A percentile compares a stretch with the other conserved stretches of the same genome.
These are phyloP conservation scores for Blastocystis sp. DNA, from an alignment of 352 stramenopile species.

Conservation along the genomic window DNA sequence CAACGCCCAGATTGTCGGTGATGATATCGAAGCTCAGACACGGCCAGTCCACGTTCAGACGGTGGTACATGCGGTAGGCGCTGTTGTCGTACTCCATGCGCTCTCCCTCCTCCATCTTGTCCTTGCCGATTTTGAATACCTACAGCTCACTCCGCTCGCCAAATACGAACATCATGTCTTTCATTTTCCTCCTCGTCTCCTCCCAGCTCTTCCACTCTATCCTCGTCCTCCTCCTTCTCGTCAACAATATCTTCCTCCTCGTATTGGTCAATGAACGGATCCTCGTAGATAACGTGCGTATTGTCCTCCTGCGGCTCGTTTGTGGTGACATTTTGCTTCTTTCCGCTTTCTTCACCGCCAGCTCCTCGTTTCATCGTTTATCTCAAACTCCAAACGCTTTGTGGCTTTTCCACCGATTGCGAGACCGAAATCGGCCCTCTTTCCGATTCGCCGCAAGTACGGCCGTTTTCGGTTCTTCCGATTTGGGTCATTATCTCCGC, in stretches of 20 bases:
- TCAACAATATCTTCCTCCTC: conserved; percentile 88
- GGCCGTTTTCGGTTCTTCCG: conserved; percentile 83
- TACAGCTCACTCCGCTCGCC: conserved; percentile 76
- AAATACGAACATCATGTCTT: conserved; percentile 26
- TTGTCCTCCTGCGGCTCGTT: conserved; percentile 81
- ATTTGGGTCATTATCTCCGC: conserved; percentile 82
- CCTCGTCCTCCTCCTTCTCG: conserved; percentile 81
- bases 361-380: not conserved
- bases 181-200: conserved; percentile 75
- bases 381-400: not conserved
- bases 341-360: not conserved
- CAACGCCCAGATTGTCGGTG: conserved; percentile 89
- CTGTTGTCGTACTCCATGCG: conserved; percentile 96
- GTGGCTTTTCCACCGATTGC: not conserved
- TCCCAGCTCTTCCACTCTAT: conserved; percentile 78
- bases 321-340: conserved; percentile 84
- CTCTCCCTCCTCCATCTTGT: conserved; percentile 88
- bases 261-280: conserved; percentile 86
- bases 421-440: not conserved
- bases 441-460: no score
- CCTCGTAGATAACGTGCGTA: conserved; percentile 85
- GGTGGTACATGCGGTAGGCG: conserved; percentile 99
- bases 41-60: conserved; percentile 94
- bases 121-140: conserved; percentile 90
- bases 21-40: conserved; percentile 96